phyloP scores from a whole-genome alignment of 768 basidiomycete species.

The Filobasidium wieringae region DNA sequence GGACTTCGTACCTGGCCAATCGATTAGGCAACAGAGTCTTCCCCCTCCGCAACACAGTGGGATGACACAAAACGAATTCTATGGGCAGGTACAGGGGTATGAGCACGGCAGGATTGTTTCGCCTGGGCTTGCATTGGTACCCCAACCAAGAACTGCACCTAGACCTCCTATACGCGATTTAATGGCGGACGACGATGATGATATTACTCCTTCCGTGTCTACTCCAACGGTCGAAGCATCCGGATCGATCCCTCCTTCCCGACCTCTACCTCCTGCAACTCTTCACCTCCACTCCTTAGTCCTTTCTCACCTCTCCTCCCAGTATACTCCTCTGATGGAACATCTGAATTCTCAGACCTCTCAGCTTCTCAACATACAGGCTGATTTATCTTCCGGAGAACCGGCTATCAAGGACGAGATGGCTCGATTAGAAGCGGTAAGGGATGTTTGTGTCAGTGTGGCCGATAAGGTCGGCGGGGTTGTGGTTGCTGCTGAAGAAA shows the following conservation, averaged over 20 bases:
- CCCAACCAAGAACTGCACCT: conserved; percentile 34
- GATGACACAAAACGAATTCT: no score
- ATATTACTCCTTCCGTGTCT: not conserved
- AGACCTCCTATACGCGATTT: conserved; percentile 62
- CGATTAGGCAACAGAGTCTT: no score
- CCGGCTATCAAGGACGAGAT: conserved; percentile 95
- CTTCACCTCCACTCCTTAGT: conserved; percentile 46
- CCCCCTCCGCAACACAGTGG: no score
- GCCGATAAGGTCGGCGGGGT: conserved; percentile 54
- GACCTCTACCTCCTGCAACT: conserved; percentile 30
- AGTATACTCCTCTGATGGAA: conserved; percentile 56
- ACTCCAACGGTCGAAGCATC: conserved; percentile 16
- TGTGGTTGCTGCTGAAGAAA: conserved; percentile 57
- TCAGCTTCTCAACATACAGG: conserved; percentile 60
- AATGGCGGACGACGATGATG: conserved; percentile 51
- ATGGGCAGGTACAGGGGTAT: no score
- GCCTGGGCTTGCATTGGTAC: conserved; percentile 9
- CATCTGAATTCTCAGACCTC: conserved; percentile 44
- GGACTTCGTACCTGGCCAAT: no score
- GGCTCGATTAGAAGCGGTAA: conserved; percentile 82
- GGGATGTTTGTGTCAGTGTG: conserved; percentile 75
- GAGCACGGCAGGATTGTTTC: no score
- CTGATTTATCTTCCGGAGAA: conserved; percentile 75
- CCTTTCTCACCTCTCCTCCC: conserved; percentile 59
- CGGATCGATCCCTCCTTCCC: conserved; percentile 13